Conservation (phyloP, 2,329 filamentous ascomycete genomes). For the Exophiala oligosperma region DNA sequence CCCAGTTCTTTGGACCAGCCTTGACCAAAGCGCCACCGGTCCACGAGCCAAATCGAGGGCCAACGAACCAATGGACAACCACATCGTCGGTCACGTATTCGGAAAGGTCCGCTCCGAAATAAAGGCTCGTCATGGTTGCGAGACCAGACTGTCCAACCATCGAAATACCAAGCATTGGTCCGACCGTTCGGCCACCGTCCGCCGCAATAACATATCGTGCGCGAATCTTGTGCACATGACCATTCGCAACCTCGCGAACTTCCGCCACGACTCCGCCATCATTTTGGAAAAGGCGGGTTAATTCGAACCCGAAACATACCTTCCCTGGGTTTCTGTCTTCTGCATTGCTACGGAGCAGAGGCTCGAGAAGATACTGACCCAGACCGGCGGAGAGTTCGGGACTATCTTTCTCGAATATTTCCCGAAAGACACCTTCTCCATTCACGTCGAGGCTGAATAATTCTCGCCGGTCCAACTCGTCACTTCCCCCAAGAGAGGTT, state of each 20-base stretch:
- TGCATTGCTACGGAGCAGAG: constrained; percentile 33
- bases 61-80: constrained; percentile 19
- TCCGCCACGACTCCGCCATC: constrained; percentile 23
- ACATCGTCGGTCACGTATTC: constrained; percentile 28
- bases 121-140: constrained; percentile 32
- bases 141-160: constrained; percentile 34
- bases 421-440: background rate
- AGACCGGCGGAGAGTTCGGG: constrained; percentile 18
- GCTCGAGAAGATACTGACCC: constrained; percentile 38
- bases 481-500: constrained; percentile 33
- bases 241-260: constrained; percentile 18
- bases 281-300: constrained; percentile 25
- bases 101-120: constrained; percentile 31
- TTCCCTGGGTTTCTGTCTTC: constrained; percentile 33
- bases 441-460: background rate
- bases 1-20: constrained; percentile 1
- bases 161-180: constrained; percentile 31
- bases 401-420: constrained; percentile 1
- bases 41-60: constrained; percentile 12
- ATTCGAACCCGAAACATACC: constrained; percentile 31
- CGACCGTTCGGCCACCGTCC: constrained; percentile 33
- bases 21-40: constrained; percentile 24
- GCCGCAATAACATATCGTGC: constrained; percentile 35
- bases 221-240: constrained; percentile 17
- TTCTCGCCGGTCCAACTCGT: constrained; percentile 4